Evolutionary conservation across 2,329 filamentous ascomycete species (phyloP).

Genomic region (Colletotrichum sp.): DNA sequence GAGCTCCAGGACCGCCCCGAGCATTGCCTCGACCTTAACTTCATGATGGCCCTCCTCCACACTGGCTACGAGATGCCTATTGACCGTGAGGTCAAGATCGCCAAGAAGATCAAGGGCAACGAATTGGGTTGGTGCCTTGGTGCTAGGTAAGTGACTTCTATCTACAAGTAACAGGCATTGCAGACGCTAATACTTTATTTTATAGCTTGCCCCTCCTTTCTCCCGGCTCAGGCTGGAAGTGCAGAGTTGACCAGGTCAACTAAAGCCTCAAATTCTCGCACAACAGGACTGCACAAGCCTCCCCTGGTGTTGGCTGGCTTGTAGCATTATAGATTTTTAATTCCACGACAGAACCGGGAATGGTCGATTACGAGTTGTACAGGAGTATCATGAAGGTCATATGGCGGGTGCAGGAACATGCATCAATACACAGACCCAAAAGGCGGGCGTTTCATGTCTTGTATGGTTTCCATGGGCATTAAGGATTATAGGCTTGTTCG

Average conservation of each 20-base stretch:
- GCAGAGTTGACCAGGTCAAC: constrained; percentile 79
- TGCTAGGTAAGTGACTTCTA: constrained; percentile 73
- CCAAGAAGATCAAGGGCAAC: constrained; percentile 98
- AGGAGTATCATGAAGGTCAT: constrained; percentile 1
- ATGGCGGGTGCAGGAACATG: constrained; percentile 4
- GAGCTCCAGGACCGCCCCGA: constrained; percentile 86
- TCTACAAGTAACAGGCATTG: background rate
- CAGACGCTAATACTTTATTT: constrained; percentile 37
- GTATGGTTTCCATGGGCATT: constrained; percentile 3
- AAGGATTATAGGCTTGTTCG: background rate
- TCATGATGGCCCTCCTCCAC: constrained; percentile 91
- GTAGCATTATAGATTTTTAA: constrained; percentile 24
- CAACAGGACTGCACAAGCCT: background rate
- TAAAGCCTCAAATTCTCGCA: constrained; percentile 37
- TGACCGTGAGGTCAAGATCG: constrained; percentile 94
- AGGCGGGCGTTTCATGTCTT: constrained; percentile 15
- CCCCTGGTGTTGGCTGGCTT: constrained; percentile 9
- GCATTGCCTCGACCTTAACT: constrained; percentile 93
- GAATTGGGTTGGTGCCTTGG: constrained; percentile 98
- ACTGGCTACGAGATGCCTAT: constrained; percentile 98
- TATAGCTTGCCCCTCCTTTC: constrained; percentile 81
- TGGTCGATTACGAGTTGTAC: constrained; percentile 18
- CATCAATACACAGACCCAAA: constrained; percentile 11
- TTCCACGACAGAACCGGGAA: constrained; percentile 21
- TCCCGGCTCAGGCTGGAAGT: constrained; percentile 86